Conservation (phyloP, 345 rosid genomes). For the Eucalyptus marginata region DNA sequence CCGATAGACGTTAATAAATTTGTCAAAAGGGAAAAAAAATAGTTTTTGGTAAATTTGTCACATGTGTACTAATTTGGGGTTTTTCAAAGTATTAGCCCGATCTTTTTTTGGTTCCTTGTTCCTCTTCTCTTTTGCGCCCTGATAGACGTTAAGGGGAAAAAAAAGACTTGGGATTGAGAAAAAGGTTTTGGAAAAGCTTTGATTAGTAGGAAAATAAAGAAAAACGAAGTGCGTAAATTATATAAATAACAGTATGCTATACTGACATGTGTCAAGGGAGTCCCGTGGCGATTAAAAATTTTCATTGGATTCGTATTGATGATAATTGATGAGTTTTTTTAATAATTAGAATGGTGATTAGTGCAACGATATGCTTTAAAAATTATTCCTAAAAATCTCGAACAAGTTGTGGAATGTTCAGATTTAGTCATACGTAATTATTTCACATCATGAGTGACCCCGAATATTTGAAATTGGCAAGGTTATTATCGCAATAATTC, state of each 20-base stretch:
- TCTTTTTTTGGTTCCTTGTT: neutral
- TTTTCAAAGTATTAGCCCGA: too few species aligned
- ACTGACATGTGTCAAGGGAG: neutral
- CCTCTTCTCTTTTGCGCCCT: neutral
- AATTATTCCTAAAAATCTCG: neutral
- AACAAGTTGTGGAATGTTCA: neutral
- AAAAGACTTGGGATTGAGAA: neutral
- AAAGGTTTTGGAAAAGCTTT: neutral
- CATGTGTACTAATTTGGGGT: too few species aligned
- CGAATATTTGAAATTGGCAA: neutral
- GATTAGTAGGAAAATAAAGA: neutral
- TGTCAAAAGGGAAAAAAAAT: too few species aligned
- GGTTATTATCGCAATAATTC: neutral
- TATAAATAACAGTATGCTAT: neutral
- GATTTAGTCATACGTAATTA: neutral
- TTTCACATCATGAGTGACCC: accelerated
- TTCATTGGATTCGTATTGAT: neutral
- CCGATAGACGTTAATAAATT: too few species aligned
- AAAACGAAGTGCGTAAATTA: neutral
- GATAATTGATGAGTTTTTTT: neutral
- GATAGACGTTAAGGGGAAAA: neutral
- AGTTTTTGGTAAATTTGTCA: too few species aligned
- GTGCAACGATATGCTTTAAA: neutral
- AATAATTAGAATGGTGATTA: neutral
- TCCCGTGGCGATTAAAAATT: neutral